phyloP scores from a whole-genome alignment of 306 rosid genomes.

The Mucuna pruriens region DNA sequence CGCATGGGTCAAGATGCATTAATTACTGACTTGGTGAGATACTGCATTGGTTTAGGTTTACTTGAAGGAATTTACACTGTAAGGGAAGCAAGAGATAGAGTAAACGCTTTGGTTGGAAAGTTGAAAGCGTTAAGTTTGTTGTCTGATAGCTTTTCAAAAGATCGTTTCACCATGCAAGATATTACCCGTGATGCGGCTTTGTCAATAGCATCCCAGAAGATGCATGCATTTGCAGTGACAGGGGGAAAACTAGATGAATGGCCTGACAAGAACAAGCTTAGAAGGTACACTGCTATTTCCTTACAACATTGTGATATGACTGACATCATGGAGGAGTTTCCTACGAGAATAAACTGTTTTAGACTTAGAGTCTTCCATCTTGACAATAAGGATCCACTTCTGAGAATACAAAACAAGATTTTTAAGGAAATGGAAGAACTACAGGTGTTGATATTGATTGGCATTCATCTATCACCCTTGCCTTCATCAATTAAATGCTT shows the following conservation, averaged over 20 bases:
- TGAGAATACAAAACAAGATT: not conserved
- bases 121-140: not conserved
- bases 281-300: not conserved
- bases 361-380: not conserved
- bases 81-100: not conserved
- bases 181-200: not conserved
- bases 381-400: not conserved
- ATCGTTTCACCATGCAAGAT: not conserved
- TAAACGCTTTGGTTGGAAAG: not conserved
- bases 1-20: not conserved
- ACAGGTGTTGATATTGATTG: not conserved
- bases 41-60: not conserved
- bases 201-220: not conserved
- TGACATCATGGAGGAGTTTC: not conserved
- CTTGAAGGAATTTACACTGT: not conserved
- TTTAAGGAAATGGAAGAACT: not conserved
- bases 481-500: not conserved
- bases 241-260: not conserved
- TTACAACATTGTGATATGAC: not conserved
- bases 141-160: not conserved
- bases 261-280: not conserved
- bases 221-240: not conserved
- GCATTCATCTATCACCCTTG: not conserved
- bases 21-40: constrained; percentile 1
- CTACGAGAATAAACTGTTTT: not conserved